Evolutionary conservation across 768 basidiomycete genomes (phyloP), one percentile per base, ranked within the genome.

Genomic region (Trametes elegans): DNA sequence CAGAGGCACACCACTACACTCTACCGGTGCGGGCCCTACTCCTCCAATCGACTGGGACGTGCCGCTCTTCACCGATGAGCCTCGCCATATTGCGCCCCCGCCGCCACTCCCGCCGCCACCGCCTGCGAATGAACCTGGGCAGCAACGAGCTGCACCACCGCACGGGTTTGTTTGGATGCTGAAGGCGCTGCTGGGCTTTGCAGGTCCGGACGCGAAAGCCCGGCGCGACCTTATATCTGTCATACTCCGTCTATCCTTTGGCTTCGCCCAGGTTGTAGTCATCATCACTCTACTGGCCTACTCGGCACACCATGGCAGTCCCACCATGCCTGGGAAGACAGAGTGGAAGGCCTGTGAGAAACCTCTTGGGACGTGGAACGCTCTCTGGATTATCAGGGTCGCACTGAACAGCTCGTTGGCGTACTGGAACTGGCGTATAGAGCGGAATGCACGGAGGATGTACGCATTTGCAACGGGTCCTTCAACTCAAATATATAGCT

Each of bases 311-410:
- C 72, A 73, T 23, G 70, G 71, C 58, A 85, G 81, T 58, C 80
- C 79, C 2, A 73, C 68, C 0, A 42, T 73, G 32, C 65, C 68
- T 2, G 58, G 52, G 3, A 49, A 72, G 35, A 77, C 74, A 43
- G 87, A 89, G 70, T 86, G 86, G 75, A 61, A 70, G 23, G 83
- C 84, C 0, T 89, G 87, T 59, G 74, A 74, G 39, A 76, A 81
- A 16, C 87, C 87, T 7, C 67, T 89, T 23, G 87, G 88, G 6
- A 70, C 74, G 2, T 89, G 87, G 87, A 79, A 84, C 47, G 74
- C 76, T 31, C 70, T 89, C 5, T 89, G 87, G 87, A 66, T 84
- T 23, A 71, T 76, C 18, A 74, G 84, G 47, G 79, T 79, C 1
- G 64, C 73, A 10, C 62, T 87, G 31, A 79, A 81, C 8, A 71